Evolutionary conservation across 2,329 filamentous ascomycete species (phyloP).

Genomic region (Diplodia mutila): DNA sequence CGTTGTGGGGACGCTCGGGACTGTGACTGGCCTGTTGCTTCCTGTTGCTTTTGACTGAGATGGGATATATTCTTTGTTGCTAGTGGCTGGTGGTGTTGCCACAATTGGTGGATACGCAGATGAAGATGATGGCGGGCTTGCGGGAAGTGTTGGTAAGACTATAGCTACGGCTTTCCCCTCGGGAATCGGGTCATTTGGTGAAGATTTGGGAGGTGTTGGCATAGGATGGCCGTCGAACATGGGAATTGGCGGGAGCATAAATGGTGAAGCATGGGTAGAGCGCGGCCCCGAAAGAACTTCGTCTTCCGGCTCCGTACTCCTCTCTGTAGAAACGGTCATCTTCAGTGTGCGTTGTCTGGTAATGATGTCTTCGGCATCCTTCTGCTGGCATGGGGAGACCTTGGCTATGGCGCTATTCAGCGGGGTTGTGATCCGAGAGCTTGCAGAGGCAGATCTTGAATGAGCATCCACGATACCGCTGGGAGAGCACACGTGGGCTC

Average conservation of each 20-base stretch:
- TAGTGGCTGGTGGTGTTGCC: neutral
- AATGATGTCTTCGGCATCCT: neutral
- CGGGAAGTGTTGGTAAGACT: neutral
- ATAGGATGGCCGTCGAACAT: neutral
- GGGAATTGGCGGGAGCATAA: neutral
- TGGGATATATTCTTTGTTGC: neutral
- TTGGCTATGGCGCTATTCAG: neutral
- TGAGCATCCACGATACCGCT: neutral
- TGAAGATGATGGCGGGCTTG: neutral
- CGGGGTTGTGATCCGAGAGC: neutral
- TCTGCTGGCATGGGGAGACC: neutral
- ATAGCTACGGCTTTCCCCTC: neutral
- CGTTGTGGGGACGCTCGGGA: neutral
- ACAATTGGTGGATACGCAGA: neutral
- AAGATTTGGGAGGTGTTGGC: conserved; percentile 10
- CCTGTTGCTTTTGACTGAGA: neutral
- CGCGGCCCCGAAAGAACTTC: neutral
- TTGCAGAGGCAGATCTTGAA: neutral
- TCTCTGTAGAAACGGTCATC: neutral
- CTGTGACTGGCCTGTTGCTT: neutral
- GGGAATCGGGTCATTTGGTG: neutral
- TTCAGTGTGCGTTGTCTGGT: neutral
- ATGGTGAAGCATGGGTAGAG: neutral
- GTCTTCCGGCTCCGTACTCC: neutral
- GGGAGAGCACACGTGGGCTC: neutral